Percentiles rank a stretch among this genome's conserved stretches.
These are phyloP conservation scores for Oryza australiensis DNA, from an alignment of 176 grass and related monocot genomes.

Conservation along the genomic window DNA sequence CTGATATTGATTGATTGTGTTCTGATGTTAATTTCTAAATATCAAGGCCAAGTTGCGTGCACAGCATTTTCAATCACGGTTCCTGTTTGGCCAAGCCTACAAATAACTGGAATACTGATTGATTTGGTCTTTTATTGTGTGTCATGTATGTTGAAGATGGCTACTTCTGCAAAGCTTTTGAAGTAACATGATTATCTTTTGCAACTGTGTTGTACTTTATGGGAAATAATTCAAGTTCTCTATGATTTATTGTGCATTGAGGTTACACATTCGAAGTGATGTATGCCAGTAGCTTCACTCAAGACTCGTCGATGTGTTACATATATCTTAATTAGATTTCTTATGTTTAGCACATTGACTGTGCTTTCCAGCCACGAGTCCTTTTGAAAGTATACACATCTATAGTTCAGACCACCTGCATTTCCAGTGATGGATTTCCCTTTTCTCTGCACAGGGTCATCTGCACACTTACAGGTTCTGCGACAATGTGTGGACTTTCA, in stretches of 20 bases:
- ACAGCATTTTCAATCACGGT: background rate
- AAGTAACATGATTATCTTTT: background rate
- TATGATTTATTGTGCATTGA: background rate
- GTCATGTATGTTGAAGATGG: background rate
- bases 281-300: background rate
- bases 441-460: slow-evolving; percentile 64
- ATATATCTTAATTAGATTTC: background rate
- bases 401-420: background rate
- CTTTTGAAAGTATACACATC: background rate
- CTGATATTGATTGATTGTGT: background rate
- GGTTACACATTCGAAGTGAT: background rate
- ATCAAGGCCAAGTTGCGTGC: background rate
- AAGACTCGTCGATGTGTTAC: background rate
- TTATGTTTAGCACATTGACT: slow-evolving; percentile 4
- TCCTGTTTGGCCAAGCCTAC: background rate
- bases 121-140: background rate
- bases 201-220: background rate
- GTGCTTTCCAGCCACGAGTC: background rate
- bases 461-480: slow-evolving; percentile 92
- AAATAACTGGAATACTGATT: background rate
- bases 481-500: slow-evolving; percentile 91
- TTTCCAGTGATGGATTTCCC: slow-evolving; percentile 7
- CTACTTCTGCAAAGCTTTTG: background rate
- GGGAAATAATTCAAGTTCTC: background rate
- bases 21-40: background rate